Conservation (phyloP, 176 grass and related monocot genomes). For the Eleusine indica region DNA sequence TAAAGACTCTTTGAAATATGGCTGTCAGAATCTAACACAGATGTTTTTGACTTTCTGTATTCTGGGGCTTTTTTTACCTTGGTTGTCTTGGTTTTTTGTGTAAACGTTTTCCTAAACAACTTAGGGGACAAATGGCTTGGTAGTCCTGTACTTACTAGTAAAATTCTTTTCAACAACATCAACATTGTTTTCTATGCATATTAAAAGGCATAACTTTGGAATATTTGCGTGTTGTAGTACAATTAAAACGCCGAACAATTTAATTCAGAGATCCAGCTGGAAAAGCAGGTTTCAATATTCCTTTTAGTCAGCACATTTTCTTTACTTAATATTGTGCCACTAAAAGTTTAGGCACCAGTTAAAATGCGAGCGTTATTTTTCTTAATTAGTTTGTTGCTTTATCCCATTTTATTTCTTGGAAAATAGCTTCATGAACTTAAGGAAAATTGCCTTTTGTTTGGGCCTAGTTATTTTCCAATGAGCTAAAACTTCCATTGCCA, state of each 20-base stretch:
- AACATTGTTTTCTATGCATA: not conserved
- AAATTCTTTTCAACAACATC: too few relatives aligned
- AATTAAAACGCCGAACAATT: not conserved
- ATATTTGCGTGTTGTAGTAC: not conserved
- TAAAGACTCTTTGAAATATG: constrained; percentile 22
- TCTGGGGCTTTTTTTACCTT: not conserved
- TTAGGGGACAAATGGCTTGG: not conserved
- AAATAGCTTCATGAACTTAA: not conserved
- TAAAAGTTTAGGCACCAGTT: not conserved
- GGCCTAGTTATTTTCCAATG: constrained; percentile 15
- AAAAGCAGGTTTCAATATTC: not conserved
- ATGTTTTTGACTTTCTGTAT: not conserved
- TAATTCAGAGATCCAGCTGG: not conserved
- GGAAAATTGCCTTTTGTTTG: not conserved
- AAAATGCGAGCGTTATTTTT: not conserved
- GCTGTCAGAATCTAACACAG: not conserved
- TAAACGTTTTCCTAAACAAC: not conserved
- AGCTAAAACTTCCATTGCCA: constrained; percentile 2
- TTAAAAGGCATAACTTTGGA: not conserved
- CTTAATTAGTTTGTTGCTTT: not conserved
- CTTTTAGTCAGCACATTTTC: not conserved
- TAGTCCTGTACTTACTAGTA: not conserved
- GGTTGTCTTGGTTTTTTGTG: not conserved
- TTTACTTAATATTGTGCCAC: not conserved
- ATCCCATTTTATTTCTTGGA: not conserved